Evolutionary conservation across 2,329 filamentous ascomycete genomes (phyloP).

Genomic region (Diaporthe caulivora): DNA sequence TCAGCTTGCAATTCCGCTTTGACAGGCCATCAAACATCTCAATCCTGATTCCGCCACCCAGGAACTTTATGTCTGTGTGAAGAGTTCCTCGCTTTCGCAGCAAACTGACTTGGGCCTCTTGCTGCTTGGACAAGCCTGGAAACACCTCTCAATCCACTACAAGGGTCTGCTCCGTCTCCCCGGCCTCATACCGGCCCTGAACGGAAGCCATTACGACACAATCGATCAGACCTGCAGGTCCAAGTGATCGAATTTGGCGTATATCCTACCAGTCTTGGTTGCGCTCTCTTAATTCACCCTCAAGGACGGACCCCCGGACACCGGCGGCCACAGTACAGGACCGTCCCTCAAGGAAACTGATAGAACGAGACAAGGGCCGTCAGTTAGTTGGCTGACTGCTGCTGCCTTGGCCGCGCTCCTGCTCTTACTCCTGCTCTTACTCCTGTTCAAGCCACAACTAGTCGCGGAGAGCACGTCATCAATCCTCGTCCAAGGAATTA

Average conservation of each 20-base stretch:
- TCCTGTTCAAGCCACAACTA: not conserved
- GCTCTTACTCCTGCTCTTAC: slow-evolving; percentile 8
- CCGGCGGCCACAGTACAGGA: no score
- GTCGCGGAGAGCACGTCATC: slow-evolving; percentile 7
- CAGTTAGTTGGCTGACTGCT: slow-evolving; percentile 19
- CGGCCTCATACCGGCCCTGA: not conserved
- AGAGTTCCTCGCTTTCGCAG: not conserved
- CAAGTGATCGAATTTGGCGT: slow-evolving; percentile 3
- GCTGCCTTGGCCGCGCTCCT: not conserved
- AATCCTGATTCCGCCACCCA: slow-evolving; percentile 5
- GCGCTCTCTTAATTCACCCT: not conserved
- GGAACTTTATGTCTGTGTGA: not conserved
- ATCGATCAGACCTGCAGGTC: slow-evolving; percentile 9
- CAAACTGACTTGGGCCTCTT: not conserved
- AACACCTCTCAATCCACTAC: not conserved
- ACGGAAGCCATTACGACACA: slow-evolving; percentile 1
- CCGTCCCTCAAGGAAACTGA: slow-evolving; percentile 32
- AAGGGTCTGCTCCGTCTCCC: not conserved
- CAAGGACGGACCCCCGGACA: no score
- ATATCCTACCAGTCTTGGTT: slow-evolving; percentile 15
- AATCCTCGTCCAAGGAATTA: slow-evolving; percentile 7
- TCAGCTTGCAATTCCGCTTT: slow-evolving; percentile 19
- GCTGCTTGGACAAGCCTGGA: slow-evolving; percentile 5
- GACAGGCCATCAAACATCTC: slow-evolving; percentile 20
- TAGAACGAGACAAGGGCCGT: slow-evolving; percentile 35